A percentile compares a stretch with the other conserved stretches of the same genome.
phyloP scores from a whole-genome alignment of 2,329 filamentous ascomycete genomes.

The Neonectria neomacrospora region DNA sequence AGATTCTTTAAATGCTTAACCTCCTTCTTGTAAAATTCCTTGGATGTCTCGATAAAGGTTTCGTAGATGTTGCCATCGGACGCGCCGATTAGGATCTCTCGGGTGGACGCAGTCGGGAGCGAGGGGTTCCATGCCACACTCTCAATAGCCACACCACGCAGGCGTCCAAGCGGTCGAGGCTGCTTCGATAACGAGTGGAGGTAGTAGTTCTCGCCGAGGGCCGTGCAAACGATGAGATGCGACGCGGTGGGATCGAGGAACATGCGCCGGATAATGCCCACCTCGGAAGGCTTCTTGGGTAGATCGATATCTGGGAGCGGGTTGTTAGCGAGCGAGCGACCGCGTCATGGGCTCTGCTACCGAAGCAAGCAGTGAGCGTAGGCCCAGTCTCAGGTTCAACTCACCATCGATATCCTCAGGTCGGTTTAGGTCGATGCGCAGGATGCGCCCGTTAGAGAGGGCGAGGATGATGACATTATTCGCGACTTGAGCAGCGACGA shows the following conservation, averaged over 20 bases:
- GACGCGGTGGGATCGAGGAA: slow-evolving; percentile 98
- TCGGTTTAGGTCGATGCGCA: slow-evolving; percentile 93
- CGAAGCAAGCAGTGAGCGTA: neutral
- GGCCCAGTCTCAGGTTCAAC: slow-evolving; percentile 25
- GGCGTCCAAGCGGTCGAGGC: slow-evolving; percentile 80
- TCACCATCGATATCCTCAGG: slow-evolving; percentile 93
- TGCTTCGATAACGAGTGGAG: slow-evolving; percentile 94
- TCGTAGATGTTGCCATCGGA: slow-evolving; percentile 97
- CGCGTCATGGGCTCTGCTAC: neutral
- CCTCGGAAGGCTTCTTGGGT: slow-evolving; percentile 89
- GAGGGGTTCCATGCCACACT: slow-evolving; percentile 95
- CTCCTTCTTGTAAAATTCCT: slow-evolving; percentile 94
- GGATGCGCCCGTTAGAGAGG: slow-evolving; percentile 88
- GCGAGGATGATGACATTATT: slow-evolving; percentile 97
- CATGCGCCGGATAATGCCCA: slow-evolving; percentile 92
- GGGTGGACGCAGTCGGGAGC: slow-evolving; percentile 89
- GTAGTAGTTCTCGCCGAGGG: slow-evolving; percentile 95
- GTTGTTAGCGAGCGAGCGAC: slow-evolving; percentile 21
- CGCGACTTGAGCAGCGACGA: slow-evolving; percentile 94
- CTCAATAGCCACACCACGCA: slow-evolving; percentile 90
- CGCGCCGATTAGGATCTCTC: slow-evolving; percentile 91
- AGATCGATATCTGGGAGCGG: slow-evolving; percentile 88
- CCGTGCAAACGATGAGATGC: slow-evolving; percentile 91
- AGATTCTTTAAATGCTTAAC: slow-evolving; percentile 90
- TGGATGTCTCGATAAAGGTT: slow-evolving; percentile 91